These are phyloP conservation scores for Nissolia schottii DNA, from an alignment of 306 rosid species.

Conservation along the genomic window DNA sequence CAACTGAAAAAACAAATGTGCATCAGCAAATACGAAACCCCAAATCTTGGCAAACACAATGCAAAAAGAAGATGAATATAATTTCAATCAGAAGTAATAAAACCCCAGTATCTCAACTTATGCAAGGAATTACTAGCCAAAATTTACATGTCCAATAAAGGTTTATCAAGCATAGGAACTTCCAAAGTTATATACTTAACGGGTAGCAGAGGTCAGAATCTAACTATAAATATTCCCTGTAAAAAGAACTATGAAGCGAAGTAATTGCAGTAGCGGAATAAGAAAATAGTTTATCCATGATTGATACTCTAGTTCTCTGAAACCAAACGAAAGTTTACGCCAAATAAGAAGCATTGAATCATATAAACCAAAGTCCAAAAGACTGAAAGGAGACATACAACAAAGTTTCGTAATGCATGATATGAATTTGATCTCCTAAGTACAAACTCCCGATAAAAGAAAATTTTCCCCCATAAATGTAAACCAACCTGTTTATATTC, in stretches of 20 bases:
- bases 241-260: not conserved
- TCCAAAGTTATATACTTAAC: not conserved
- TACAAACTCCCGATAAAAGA: conserved; percentile 2
- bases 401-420: not conserved
- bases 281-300: not conserved
- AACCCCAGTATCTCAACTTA: not conserved
- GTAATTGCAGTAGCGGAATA: not conserved
- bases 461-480: not conserved
- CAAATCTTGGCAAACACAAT: conserved; percentile 16
- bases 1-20: not conserved
- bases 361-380: conserved; percentile 1
- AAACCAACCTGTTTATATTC: conserved; percentile 66
- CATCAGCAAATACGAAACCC: not conserved
- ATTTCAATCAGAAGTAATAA: not conserved
- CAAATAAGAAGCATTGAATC: not conserved
- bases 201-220: not conserved
- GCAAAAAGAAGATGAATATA: not conserved
- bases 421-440: conserved; percentile 5
- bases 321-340: not conserved
- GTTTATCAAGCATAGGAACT: not conserved
- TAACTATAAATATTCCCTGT: not conserved
- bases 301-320: conserved; percentile 1
- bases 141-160: not conserved
- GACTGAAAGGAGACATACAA: not conserved
- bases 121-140: not conserved